Percentiles rank a stretch among this genome's conserved stretches.
Conservation (phyloP, 345 rosid species). For the Populus simonii region DNA sequence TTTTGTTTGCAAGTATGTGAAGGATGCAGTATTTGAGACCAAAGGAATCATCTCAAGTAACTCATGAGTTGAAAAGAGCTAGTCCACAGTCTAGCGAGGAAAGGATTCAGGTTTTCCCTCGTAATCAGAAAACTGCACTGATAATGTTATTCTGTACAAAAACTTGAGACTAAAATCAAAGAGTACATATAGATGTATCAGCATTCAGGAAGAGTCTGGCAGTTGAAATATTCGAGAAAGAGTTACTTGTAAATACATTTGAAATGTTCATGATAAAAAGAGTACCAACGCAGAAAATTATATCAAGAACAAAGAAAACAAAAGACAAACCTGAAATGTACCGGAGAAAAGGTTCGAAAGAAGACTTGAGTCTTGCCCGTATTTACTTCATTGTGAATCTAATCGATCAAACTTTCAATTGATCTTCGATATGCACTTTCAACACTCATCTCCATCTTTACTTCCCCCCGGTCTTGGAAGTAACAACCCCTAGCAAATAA, state of each 20-base stretch:
- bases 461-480: slow-evolving; percentile 27
- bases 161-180: not conserved
- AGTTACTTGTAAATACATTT: not conserved
- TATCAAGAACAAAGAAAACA: not conserved
- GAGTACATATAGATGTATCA: not conserved
- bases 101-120: not conserved
- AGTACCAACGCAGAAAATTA: not conserved
- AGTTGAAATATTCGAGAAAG: not conserved
- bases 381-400: slow-evolving; percentile 21
- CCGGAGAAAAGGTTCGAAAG: slow-evolving; percentile 35
- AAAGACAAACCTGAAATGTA: slow-evolving; percentile 32
- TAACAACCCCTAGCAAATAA: slow-evolving; percentile 23
- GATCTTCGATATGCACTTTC: slow-evolving; percentile 30
- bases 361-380: slow-evolving; percentile 26
- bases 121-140: not conserved
- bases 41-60: not conserved
- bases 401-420: slow-evolving; percentile 23
- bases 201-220: not conserved
- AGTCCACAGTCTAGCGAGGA: not conserved
- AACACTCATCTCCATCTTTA: slow-evolving; percentile 33
- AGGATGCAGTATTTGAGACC: not conserved
- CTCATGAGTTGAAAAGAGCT: not conserved
- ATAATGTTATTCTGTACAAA: not conserved
- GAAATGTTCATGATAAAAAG: not conserved
- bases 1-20: not conserved